Conservation (phyloP, 2,329 filamentous ascomycete species). For the Scorias spongiosa region DNA sequence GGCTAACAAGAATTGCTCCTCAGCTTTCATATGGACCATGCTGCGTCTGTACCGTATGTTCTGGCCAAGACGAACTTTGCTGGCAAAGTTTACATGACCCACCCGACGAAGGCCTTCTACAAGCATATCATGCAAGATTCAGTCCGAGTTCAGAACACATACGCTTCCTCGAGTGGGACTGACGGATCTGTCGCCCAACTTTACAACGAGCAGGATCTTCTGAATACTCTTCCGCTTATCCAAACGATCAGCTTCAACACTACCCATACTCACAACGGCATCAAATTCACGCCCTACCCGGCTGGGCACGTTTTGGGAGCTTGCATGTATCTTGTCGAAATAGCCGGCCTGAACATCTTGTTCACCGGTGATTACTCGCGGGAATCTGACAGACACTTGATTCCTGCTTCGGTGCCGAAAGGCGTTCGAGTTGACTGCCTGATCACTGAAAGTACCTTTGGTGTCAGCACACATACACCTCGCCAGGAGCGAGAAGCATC, state of each 20-base stretch:
- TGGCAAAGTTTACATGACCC: conserved; percentile 96
- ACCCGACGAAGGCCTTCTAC: conserved; percentile 98
- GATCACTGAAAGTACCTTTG: conserved; percentile 95
- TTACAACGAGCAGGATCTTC: conserved; percentile 89
- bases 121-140: conserved; percentile 99
- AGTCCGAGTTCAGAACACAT: conserved; percentile 56
- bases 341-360: conserved; percentile 88
- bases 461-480: conserved; percentile 85
- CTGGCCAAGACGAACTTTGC: conserved; percentile 96
- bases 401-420: conserved; percentile 79
- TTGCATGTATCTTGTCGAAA: conserved; percentile 96
- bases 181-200: conserved; percentile 41
- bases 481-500: conserved; percentile 81
- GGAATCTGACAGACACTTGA: conserved; percentile 87
- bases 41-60: conserved; percentile 95
- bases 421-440: conserved; percentile 88
- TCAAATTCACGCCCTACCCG: conserved; percentile 91
- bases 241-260: conserved; percentile 98
- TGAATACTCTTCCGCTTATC: conserved; percentile 84
- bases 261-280: conserved; percentile 90
- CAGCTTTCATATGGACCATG: conserved; percentile 97
- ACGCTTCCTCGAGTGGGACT: conserved; percentile 15
- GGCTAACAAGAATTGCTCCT: conserved; percentile 1
- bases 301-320: conserved; percentile 96
- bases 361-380: conserved; percentile 97